Evolutionary conservation across 345 rosid genomes (phyloP), one percentile per base, ranked within the genome.

Genomic region (Leavenworthia alabamica): DNA sequence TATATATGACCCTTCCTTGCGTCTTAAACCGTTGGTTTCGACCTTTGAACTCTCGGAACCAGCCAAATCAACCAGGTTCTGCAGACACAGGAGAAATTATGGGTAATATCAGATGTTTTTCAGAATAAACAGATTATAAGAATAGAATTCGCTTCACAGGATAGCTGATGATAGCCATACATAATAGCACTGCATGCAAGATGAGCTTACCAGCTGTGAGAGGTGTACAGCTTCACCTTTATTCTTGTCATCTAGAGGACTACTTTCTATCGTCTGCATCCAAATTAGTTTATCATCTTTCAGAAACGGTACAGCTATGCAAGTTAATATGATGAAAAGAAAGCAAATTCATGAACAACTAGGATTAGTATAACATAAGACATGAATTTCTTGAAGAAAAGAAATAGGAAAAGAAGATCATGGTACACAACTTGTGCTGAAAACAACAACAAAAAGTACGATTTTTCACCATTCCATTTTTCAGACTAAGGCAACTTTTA

Each of bases 1-100:
- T 57, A 93, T 93, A 68, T 93, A 89, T 28, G 99, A 88, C 70
- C 99, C 99, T 76, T 93, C 99, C 73, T 90, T 93, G 52, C 97
- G 83, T 69, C 99, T 89, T 64, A 83, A 37, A 59, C 99, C 99
- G 72, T 80, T 86, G 13, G 99, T 90, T 83, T 84, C 97, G 60
- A 89, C 99, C 79, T 88, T 93, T 10, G 99, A 89, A 77, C 99
- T 93, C 83, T 93, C 99, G 15, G 99, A 93, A 84, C 99, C 99
- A 72, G 99, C 99, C 81, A 93, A 89, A 83, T 93, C 99, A 79
- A 93, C 89, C 73, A 93, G 97, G 85, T 90, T 86, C 99, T 93
- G 96, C 97, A 81, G 31, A 70, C 70, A 78, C 54, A 43, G 35
- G 16, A 49, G 36, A 64, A 57, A 56, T 64, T 17, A 48, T 45